These are phyloP conservation scores for Rauvolfia tetraphylla DNA, from an alignment of 257 asterid genomes.

Conservation along the genomic window DNA sequence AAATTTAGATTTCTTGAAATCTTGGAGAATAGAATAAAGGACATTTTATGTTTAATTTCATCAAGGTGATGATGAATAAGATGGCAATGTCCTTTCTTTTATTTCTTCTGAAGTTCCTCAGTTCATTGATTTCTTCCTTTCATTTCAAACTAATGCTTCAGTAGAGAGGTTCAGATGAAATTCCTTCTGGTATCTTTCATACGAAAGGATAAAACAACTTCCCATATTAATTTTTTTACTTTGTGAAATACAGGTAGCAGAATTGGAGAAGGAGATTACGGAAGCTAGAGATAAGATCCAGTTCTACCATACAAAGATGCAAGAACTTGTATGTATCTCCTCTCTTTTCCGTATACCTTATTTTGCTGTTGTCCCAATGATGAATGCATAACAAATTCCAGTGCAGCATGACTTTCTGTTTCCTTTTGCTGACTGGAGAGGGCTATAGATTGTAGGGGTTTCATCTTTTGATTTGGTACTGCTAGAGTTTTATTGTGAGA, in stretches of 20 bases:
- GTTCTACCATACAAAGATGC: slow-evolving; percentile 90
- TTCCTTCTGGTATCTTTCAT: not conserved
- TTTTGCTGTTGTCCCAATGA: not conserved
- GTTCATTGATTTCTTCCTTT: not conserved
- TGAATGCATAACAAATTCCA: not conserved
- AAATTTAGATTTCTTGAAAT: not conserved
- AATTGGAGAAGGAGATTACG: slow-evolving; percentile 86
- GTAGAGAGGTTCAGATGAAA: not conserved
- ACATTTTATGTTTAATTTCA: not conserved
- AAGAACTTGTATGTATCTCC: slow-evolving; percentile 79
- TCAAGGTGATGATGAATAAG: not conserved
- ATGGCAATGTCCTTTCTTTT: not conserved
- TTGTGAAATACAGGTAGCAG: slow-evolving; percentile 64
- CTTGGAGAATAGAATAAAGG: not conserved
- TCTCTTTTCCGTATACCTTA: not conserved
- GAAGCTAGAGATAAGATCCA: slow-evolving; percentile 89
- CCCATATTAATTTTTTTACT: slow-evolving; percentile 7
- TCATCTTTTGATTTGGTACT: not conserved
- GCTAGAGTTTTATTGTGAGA: not conserved
- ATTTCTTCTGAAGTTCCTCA: not conserved
- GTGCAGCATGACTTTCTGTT: not conserved
- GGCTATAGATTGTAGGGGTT: not conserved
- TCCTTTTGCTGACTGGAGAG: not conserved
- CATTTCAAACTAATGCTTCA: not conserved
- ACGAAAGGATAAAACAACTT: not conserved